Conservation (phyloP, 345 rosid species). For the Lepidium africanum region DNA sequence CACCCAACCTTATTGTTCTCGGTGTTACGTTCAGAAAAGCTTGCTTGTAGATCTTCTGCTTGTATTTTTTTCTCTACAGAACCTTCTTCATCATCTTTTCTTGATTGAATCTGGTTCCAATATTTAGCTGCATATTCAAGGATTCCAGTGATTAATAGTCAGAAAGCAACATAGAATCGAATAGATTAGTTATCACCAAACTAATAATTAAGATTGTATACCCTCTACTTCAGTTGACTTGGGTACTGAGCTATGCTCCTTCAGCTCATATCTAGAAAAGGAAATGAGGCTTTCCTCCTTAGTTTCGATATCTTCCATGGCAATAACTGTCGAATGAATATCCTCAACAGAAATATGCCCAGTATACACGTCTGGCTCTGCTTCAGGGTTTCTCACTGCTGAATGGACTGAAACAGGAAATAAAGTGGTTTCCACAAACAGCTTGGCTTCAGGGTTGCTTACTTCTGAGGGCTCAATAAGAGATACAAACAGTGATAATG, state of each 20-base stretch:
- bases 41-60: not conserved
- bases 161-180: not conserved
- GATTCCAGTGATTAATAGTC: not conserved
- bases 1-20: not conserved
- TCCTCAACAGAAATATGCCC: not conserved
- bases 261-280: not conserved
- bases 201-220: not conserved
- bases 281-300: not conserved
- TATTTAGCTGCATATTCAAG: not conserved
- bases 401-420: not conserved
- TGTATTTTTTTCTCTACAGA: not conserved
- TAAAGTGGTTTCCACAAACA: not conserved
- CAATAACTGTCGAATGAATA: not conserved
- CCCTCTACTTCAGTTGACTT: conserved; percentile 1
- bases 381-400: not conserved
- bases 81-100: not conserved
- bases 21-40: not conserved
- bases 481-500: not conserved
- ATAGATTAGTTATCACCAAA: not conserved
- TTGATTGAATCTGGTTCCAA: not conserved
- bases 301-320: not conserved
- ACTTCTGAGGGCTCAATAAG: not conserved
- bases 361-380: not conserved
- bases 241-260: not conserved
- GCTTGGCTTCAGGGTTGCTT: not conserved